Percentiles rank a stretch among this genome's conserved stretches.
These are phyloP conservation scores for Fabrea salina DNA, from an alignment of 169 alveolate genomes.

Conservation along the genomic window DNA sequence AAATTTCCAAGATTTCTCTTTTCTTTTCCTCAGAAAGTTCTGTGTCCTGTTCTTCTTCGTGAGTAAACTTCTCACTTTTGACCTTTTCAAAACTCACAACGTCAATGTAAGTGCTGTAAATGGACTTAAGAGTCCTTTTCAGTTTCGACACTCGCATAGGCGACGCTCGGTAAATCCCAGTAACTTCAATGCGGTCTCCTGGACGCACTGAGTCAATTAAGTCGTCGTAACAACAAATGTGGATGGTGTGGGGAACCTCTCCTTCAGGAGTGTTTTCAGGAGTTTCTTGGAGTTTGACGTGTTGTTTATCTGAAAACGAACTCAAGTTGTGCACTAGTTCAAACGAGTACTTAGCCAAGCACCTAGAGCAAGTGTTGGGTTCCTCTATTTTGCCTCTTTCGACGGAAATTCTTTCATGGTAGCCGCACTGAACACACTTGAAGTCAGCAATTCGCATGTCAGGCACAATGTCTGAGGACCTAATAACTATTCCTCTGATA, in stretches of 20 bases:
- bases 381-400: slow-evolving; percentile 95
- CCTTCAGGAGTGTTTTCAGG: slow-evolving; percentile 87
- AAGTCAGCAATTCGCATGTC: slow-evolving; percentile 98
- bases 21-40: slow-evolving; percentile 73
- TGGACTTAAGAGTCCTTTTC: slow-evolving; percentile 87
- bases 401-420: slow-evolving; percentile 82
- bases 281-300: slow-evolving; percentile 80
- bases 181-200: slow-evolving; percentile 84
- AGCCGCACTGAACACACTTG: slow-evolving; percentile 89
- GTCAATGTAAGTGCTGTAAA: slow-evolving; percentile 93
- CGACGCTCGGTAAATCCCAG: slow-evolving; percentile 94
- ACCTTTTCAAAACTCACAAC: slow-evolving; percentile 78
- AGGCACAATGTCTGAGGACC: slow-evolving; percentile 95
- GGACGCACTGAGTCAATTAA: slow-evolving; percentile 82
- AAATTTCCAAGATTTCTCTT: slow-evolving; percentile 70
- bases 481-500: slow-evolving; percentile 94
- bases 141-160: slow-evolving; percentile 89
- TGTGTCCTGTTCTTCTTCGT: slow-evolving; percentile 31
- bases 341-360: slow-evolving; percentile 88
- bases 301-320: slow-evolving; percentile 77
- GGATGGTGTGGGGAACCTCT: slow-evolving; percentile 83
- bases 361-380: slow-evolving; percentile 91
- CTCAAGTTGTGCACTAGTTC: slow-evolving; percentile 52
- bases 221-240: slow-evolving; percentile 80
- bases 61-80: slow-evolving; percentile 42